A percentile compares a stretch with the other conserved stretches of the same genome.
phyloP scores from a whole-genome alignment of 148 eudicot genomes.

The Rhododendron griersonianum region DNA sequence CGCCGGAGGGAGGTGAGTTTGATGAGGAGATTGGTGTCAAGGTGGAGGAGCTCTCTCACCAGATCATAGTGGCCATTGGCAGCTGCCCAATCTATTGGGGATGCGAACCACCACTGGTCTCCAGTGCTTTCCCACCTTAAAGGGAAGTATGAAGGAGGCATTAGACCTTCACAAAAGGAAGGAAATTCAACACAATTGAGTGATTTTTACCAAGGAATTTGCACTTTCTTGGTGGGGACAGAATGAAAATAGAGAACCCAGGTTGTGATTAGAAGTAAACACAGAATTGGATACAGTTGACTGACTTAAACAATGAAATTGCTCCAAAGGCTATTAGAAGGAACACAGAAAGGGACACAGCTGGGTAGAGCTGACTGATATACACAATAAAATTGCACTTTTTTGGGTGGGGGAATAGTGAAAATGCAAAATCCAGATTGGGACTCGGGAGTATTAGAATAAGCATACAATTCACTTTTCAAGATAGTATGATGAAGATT shows the following conservation, averaged over 20 bases:
- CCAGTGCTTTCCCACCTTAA: constrained; percentile 86
- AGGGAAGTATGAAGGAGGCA: constrained; percentile 41
- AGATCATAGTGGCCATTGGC: constrained; percentile 72
- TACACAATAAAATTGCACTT: background rate
- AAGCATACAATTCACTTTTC: background rate
- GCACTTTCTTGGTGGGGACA: background rate
- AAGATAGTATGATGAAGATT: background rate
- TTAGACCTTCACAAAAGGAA: constrained; percentile 7
- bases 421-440: background rate
- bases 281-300: background rate
- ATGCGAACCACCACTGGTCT: constrained; percentile 90
- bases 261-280: background rate
- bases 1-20: constrained; percentile 74
- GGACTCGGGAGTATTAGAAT: background rate
- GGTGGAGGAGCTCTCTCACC: constrained; percentile 57
- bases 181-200: constrained; percentile 5
- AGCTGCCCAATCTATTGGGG: constrained; percentile 82
- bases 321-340: background rate
- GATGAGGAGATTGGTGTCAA: constrained; percentile 71
- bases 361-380: background rate
- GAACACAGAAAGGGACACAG: background rate
- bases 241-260: background rate
- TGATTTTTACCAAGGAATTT: constrained; percentile 8
- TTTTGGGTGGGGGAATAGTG: background rate
- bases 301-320: background rate